A percentile compares a stretch with the other conserved stretches of the same genome.
Conservation (phyloP, 1,139 yeast species). For the Hyphopichia wangnamkhiaoensis region DNA sequence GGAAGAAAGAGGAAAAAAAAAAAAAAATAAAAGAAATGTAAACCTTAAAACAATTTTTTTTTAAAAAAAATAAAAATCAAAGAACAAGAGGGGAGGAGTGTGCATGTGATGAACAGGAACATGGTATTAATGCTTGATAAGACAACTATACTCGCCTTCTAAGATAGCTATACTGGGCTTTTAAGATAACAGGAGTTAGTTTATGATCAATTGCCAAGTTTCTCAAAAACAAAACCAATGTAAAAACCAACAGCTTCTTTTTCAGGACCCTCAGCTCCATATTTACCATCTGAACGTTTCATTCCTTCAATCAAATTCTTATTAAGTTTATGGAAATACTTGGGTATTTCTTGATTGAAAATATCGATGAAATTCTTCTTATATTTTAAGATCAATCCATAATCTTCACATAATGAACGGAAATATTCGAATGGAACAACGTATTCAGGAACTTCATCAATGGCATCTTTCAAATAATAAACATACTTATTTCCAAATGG, state of each 20-base stretch:
- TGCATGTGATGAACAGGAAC: no score
- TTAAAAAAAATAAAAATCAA: no score
- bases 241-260: slow-evolving; percentile 87
- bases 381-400: slow-evolving; percentile 69
- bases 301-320: slow-evolving; percentile 71
- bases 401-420: slow-evolving; percentile 80
- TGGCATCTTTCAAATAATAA: slow-evolving; percentile 87
- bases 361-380: slow-evolving; percentile 81
- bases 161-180: no score
- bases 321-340: slow-evolving; percentile 58
- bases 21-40: no score
- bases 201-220: slow-evolving; percentile 39
- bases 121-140: no score
- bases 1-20: no score
- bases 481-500: slow-evolving; percentile 85
- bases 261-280: slow-evolving; percentile 88
- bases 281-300: slow-evolving; percentile 71
- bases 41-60: no score
- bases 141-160: no score
- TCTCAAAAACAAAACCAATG: slow-evolving; percentile 76
- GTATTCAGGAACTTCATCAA: slow-evolving; percentile 94
- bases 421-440: slow-evolving; percentile 95
- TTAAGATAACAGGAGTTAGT: no score
- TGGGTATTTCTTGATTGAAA: slow-evolving; percentile 77
- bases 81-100: no score